Conservation (phyloP, 306 rosid genomes). For the Prunus mira region DNA sequence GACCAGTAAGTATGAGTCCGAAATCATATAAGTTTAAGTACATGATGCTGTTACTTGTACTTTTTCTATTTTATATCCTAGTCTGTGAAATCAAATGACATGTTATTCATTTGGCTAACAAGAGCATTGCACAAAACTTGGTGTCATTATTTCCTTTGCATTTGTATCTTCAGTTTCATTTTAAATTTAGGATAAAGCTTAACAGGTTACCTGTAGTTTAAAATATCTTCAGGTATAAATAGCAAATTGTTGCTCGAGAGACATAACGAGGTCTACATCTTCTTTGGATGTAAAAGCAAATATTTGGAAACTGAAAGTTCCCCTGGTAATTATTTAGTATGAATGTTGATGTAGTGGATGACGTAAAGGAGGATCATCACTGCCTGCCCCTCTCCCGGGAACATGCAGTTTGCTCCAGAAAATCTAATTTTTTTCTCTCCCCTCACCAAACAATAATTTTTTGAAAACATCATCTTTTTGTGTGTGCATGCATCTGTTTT, state of each 20-base stretch:
- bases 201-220: no score
- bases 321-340: background rate
- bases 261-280: background rate
- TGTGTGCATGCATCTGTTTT: background rate
- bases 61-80: slow-evolving; percentile 5
- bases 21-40: slow-evolving; percentile 1
- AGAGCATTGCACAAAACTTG: background rate
- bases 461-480: background rate
- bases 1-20: slow-evolving; percentile 61
- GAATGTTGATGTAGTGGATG: background rate
- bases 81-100: slow-evolving; percentile 3
- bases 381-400: background rate
- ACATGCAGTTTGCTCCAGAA: background rate
- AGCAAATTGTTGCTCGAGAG: background rate
- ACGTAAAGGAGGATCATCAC: background rate
- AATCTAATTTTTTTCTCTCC: background rate
- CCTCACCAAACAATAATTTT: background rate
- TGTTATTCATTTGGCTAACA: background rate
- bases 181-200: background rate
- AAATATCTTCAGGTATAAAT: no score
- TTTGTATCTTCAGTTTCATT: background rate
- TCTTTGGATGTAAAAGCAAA: background rate
- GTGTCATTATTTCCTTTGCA: background rate
- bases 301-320: no score
- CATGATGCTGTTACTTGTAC: slow-evolving; percentile 1